Base-by-base conservation (phyloP, 1,284 basidiomycete genomes). In the Boletus semigastroideus region DNA sequence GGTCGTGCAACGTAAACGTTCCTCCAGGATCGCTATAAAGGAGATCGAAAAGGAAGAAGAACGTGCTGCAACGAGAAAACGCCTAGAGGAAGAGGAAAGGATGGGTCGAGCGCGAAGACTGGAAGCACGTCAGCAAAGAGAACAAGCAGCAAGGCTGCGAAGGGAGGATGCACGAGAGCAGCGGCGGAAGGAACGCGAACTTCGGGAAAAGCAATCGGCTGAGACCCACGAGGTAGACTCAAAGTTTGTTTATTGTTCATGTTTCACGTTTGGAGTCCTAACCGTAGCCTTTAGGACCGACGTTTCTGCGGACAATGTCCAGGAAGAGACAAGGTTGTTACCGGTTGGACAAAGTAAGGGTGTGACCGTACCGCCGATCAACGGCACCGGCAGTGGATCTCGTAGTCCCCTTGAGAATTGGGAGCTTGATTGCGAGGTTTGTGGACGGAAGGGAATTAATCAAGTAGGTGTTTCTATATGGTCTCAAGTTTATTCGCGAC, bases 401-500 rank as follows among this genome's bases (percentile, higher is more conserved):
- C 77, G 75, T 42, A 78, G 75, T 30, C 77, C 78, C 46, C 68
- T 68, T 48, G 86, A 84, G 46, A 81, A 87, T 54, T 94, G 92
- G 92, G 82, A 88, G 51, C 74, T 94, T 41, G 84, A 88, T 61
- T 94, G 92, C 66, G 92, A 94, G 63, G 76, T 94, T 19, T 94
- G 92, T 65, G 78, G 78, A 46, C 77, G 78, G 49, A 76, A 74
- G 31, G 89, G 89, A 10, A 71, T 82, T 50, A 93, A 92, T 64
- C 66, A 83, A 57, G 90, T 90, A 56, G 54, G 80, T 46, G 46
- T 22, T 25, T 34, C 63, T 49, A 42, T 36, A 2, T 38, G 43
- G 20, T 16, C 4, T 40, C n/a, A 31, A 17, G 25, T 37, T 41
- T 34, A 57, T 33, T 41, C 31, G 48, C 28, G 16, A 45, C 40